These are phyloP conservation scores for Elsinoe ampelina DNA, from an alignment of 2,329 filamentous ascomycete genomes.

Conservation along the genomic window DNA sequence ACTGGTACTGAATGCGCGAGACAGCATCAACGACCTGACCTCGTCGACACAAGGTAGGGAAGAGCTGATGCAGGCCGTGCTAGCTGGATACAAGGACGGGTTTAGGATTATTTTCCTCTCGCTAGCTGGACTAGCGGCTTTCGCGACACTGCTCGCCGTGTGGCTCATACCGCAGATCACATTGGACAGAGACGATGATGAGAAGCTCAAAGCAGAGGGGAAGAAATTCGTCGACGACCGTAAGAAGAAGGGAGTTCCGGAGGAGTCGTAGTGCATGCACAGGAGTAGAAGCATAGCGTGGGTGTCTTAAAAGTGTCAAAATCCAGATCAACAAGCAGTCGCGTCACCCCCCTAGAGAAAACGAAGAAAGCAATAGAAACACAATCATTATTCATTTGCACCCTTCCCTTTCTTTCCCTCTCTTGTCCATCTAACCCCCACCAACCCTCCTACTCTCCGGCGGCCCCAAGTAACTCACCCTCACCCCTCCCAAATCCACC, in stretches of 20 bases:
- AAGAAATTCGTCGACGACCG: not conserved
- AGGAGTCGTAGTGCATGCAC: not conserved
- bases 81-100: slow-evolving; percentile 30
- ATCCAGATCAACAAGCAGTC: no score
- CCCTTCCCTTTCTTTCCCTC: no score
- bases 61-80: slow-evolving; percentile 23
- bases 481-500: slow-evolving; percentile 27
- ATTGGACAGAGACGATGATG: slow-evolving; percentile 11
- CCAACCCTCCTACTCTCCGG: slow-evolving; percentile 23
- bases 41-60: slow-evolving; percentile 19
- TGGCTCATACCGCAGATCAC: slow-evolving; percentile 31
- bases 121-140: slow-evolving; percentile 28
- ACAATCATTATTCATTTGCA: no score
- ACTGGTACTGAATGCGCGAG: slow-evolving; percentile 27
- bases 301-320: no score
- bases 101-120: slow-evolving; percentile 35
- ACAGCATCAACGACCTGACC: slow-evolving; percentile 1
- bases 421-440: not conserved
- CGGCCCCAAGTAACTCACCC: slow-evolving; percentile 28
- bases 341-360: no score
- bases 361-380: no score
- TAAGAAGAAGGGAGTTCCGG: not conserved
- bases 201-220: slow-evolving; percentile 17
- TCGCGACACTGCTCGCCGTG: slow-evolving; percentile 28
- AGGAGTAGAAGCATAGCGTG: not conserved